Base-by-base conservation (phyloP, 768 basidiomycete genomes). In the Mycena epipterygia region DNA sequence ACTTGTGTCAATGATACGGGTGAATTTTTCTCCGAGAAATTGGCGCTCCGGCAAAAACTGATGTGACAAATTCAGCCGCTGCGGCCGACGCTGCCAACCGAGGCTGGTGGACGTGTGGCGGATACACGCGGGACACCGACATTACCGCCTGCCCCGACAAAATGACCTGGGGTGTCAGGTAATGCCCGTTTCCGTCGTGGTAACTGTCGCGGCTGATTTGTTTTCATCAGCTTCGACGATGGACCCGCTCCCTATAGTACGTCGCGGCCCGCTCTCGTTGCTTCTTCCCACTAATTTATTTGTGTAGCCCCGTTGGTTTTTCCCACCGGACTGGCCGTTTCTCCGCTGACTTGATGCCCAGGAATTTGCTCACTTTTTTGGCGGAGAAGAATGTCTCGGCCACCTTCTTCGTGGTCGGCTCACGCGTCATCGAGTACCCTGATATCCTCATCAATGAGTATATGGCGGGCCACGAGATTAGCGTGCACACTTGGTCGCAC, bases 81-180 rank as follows among this genome's bases (percentile, higher is more conserved):
- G 89, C 88, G 6, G 82, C 87, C 0, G 79, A 91, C 49, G 88
- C 91, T 37, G 81, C 87, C n/a, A 79, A 79, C 51, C 89, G 89
- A 73, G 95, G 95, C 49, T 97, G 95, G 95, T 97, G 95, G 95
- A 94, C 95, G 32, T 97, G 95, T 75, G 93, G 94, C 75, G 91
- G 91, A 14, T 85, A 84, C 74, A 90, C 90, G 17, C 85, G 91
- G 11, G 65, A 73, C 53, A 86, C 85, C 21, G 89, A 95, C 78
- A 90, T 95, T 72, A 85, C 87, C 44, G 78, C 86, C 14, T 95
- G 94, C 78, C 91, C 92, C 3, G 84, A 86, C 72, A 90, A 90
- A 78, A 65, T 85, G 68, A 91, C 89, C 2, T 95, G 94, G 94
- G 94, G 94, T 78, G 89, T 95, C 12, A 68, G 67, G 67, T 68